Evolutionary conservation across 805 yeast genomes (phyloP).

Genomic region (Zygotorulaspora danielsina): DNA sequence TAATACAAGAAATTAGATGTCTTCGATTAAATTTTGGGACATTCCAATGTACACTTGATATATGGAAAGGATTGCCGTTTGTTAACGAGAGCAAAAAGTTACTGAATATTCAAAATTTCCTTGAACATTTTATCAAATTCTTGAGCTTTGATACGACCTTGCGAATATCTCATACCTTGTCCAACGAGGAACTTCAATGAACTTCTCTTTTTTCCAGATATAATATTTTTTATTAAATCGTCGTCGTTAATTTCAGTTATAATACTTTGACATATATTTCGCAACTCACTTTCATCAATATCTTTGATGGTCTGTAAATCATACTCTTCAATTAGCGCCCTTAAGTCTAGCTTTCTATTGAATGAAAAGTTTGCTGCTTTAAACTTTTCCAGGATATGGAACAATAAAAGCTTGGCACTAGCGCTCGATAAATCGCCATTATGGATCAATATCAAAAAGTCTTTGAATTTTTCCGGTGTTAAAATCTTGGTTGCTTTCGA

Average conservation of each 20-base stretch:
- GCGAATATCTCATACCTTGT: slow-evolving; percentile 72
- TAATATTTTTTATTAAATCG: slow-evolving; percentile 54
- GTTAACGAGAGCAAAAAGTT: neutral
- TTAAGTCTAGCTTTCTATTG: slow-evolving; percentile 28
- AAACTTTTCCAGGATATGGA: slow-evolving; percentile 53
- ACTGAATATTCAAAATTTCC: slow-evolving; percentile 18
- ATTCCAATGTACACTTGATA: no score
- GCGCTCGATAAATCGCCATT: slow-evolving; percentile 51
- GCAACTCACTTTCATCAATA: slow-evolving; percentile 37
- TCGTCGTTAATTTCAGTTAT: slow-evolving; percentile 40
- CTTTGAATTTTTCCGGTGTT: slow-evolving; percentile 46
- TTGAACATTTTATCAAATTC: slow-evolving; percentile 37
- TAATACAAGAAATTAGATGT: no score
- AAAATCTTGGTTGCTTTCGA: slow-evolving; percentile 34
- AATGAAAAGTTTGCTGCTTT: slow-evolving; percentile 32
- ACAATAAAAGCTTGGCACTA: slow-evolving; percentile 61
- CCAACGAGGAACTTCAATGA: slow-evolving; percentile 80
- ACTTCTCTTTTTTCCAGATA: slow-evolving; percentile 52
- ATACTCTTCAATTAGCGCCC: slow-evolving; percentile 49
- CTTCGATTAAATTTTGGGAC: no score
- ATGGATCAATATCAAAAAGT: slow-evolving; percentile 50
- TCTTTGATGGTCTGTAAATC: slow-evolving; percentile 40
- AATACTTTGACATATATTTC: slow-evolving; percentile 44
- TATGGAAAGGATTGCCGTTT: neutral
- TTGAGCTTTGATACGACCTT: slow-evolving; percentile 49